These are phyloP conservation scores for Trichoderma orchidacearum DNA, from an alignment of 495 filamentous ascomycete species.

Conservation along the genomic window DNA sequence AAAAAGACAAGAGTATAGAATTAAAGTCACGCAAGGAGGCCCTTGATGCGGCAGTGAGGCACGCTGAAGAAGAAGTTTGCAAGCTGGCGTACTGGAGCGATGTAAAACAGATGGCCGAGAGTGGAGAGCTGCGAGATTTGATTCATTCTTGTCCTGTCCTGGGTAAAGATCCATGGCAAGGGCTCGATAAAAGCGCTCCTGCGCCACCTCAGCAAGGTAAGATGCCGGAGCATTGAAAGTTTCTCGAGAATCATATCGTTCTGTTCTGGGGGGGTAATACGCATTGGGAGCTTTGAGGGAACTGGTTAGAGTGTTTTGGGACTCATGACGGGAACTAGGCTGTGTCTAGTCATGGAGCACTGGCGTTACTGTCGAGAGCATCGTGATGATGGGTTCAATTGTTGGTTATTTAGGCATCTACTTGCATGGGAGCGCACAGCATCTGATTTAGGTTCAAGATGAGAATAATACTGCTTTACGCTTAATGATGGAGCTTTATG, in stretches of 20 bases:
- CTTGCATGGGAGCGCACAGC: neutral
- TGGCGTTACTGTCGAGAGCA: neutral
- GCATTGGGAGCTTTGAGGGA: no score
- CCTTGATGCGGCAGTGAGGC: conserved; percentile 40
- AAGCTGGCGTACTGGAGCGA: conserved; percentile 65
- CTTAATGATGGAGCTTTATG: no score
- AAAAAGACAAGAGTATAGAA: conserved; percentile 14
- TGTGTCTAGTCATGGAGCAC: neutral
- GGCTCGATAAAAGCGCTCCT: conserved; percentile 27
- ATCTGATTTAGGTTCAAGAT: neutral
- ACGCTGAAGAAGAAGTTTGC: conserved; percentile 55
- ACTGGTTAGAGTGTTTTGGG: neutral
- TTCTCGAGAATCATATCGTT: neutral
- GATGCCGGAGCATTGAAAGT: conserved; percentile 2
- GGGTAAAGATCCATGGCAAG: conserved; percentile 24
- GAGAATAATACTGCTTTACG: no score
- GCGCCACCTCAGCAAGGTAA: conserved; percentile 2
- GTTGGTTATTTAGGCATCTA: neutral
- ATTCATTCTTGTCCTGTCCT: conserved; percentile 30
- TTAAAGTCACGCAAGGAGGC: conserved; percentile 27
- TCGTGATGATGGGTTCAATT: neutral
- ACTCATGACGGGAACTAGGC: neutral
- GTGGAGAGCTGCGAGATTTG: conserved; percentile 34
- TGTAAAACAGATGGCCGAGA: conserved; percentile 44
- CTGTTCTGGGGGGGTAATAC: no score